These are phyloP conservation scores for Onygena corvina DNA, from an alignment of 2,329 filamentous ascomycete species.

Conservation along the genomic window DNA sequence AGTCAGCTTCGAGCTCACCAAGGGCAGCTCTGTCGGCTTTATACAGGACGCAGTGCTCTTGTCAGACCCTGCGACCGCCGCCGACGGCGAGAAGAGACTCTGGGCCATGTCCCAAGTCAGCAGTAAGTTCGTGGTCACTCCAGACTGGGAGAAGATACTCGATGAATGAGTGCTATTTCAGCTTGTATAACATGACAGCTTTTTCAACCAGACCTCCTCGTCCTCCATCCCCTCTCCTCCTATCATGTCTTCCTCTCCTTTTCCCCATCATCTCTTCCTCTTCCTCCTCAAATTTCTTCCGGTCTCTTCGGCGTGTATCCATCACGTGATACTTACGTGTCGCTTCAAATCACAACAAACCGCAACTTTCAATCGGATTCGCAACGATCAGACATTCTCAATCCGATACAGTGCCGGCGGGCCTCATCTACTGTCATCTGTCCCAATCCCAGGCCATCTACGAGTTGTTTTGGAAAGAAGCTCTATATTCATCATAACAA, in stretches of 20 bases:
- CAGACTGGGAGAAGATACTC: constrained; percentile 46
- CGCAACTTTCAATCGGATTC: not conserved
- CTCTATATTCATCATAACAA: not conserved
- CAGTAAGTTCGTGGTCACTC: constrained; percentile 52
- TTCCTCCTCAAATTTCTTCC: not conserved
- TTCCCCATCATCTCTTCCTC: not conserved
- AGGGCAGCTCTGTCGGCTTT: constrained; percentile 46
- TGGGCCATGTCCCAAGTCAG: constrained; percentile 51
- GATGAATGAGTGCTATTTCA: constrained; percentile 16
- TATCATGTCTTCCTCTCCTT: no score
- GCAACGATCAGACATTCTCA: no score
- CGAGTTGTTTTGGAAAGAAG: not conserved
- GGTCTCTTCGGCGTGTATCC: not conserved
- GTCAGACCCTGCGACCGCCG: constrained; percentile 20
- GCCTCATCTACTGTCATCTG: no score
- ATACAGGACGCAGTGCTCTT: constrained; percentile 47
- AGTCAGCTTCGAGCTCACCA: constrained; percentile 45
- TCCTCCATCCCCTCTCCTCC: no score
- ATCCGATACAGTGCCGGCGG: no score
- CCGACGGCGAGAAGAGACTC: constrained; percentile 29
- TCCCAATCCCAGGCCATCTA: no score
- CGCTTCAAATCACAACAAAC: not conserved
- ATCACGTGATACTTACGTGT: not conserved
- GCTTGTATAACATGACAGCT: no score
- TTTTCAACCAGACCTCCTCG: no score